phyloP scores from a whole-genome alignment of 2,329 filamentous ascomycete species.

The Alternaria alternata region DNA sequence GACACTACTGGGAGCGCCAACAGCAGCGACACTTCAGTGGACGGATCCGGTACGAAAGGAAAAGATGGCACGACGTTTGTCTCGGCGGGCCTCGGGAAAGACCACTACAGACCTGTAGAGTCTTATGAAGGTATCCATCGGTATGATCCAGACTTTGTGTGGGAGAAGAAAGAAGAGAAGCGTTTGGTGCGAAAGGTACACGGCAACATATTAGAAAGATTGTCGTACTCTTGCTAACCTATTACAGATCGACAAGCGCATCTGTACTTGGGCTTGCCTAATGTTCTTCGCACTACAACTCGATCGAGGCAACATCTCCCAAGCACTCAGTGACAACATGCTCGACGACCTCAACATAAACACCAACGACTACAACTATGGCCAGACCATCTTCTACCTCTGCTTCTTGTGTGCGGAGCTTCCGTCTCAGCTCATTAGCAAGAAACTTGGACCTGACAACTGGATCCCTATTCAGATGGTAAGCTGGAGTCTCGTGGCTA shows the following conservation, averaged over 20 bases:
- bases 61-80: conserved; percentile 47
- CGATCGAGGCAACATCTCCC: conserved; percentile 57
- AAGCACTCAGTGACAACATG: conserved; percentile 49
- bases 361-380: conserved; percentile 52
- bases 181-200: conserved; percentile 63
- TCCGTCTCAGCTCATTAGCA: conserved; percentile 58
- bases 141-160: conserved; percentile 65
- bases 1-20: conserved; percentile 28
- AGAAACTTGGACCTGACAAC: conserved; percentile 56
- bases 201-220: background rate
- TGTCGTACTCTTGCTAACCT: background rate
- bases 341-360: conserved; percentile 43
- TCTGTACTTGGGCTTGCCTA: conserved; percentile 62
- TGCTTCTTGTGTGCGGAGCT: conserved; percentile 73
- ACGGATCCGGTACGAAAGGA: conserved; percentile 15
- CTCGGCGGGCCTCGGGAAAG: conserved; percentile 43
- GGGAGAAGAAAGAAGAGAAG: conserved; percentile 66
- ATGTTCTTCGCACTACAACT: conserved; percentile 65
- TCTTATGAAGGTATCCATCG: conserved; percentile 67
- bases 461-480: conserved; percentile 55
- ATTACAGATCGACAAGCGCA: conserved; percentile 58
- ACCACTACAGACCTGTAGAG: conserved; percentile 61
- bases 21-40: conserved; percentile 26
- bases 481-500: conserved; percentile 59
- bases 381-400: conserved; percentile 71